These are phyloP conservation scores for Neoscytalidium dimidiatum DNA, from an alignment of 2,329 filamentous ascomycete species.

Conservation along the genomic window DNA sequence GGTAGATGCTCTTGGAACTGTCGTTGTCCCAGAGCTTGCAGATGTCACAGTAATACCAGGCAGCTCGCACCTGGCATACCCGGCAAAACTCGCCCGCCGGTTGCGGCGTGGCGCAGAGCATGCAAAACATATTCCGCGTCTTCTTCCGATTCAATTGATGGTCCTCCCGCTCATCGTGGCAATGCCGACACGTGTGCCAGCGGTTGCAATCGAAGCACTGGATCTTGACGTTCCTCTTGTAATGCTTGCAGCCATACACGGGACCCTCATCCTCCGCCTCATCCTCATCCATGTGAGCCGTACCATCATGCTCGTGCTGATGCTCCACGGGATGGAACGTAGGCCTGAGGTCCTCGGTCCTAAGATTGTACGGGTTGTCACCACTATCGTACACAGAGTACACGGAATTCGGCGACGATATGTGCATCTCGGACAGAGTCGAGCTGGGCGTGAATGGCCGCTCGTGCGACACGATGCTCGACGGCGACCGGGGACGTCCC, in stretches of 20 bases:
- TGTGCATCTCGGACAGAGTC: constrained; percentile 33
- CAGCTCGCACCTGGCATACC: constrained; percentile 73
- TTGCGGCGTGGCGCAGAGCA: constrained; percentile 88
- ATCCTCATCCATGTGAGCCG: constrained; percentile 50
- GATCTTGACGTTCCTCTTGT: constrained; percentile 92
- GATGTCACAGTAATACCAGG: constrained; percentile 88
- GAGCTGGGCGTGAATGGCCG: constrained; percentile 41
- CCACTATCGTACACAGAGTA: constrained; percentile 33
- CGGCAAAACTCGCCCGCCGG: constrained; percentile 76
- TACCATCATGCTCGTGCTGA: constrained; percentile 34
- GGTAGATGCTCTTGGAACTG: constrained; percentile 86
- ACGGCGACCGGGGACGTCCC: constrained; percentile 36
- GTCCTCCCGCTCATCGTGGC: constrained; percentile 81
- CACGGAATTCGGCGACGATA: constrained; percentile 37
- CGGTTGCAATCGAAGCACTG: constrained; percentile 86
- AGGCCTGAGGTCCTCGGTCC: constrained; percentile 19
- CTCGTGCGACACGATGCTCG: constrained; percentile 41
- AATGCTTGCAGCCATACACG: constrained; percentile 81
- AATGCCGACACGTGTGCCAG: constrained; percentile 96
- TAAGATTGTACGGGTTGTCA: constrained; percentile 38
- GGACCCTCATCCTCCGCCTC: constrained; percentile 50
- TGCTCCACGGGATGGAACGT: constrained; percentile 20
- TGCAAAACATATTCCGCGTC: constrained; percentile 95
- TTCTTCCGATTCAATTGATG: constrained; percentile 78
- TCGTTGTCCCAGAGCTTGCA: constrained; percentile 99